phyloP scores from a whole-genome alignment of 1,284 basidiomycete genomes.

The Trametes sp. region DNA sequence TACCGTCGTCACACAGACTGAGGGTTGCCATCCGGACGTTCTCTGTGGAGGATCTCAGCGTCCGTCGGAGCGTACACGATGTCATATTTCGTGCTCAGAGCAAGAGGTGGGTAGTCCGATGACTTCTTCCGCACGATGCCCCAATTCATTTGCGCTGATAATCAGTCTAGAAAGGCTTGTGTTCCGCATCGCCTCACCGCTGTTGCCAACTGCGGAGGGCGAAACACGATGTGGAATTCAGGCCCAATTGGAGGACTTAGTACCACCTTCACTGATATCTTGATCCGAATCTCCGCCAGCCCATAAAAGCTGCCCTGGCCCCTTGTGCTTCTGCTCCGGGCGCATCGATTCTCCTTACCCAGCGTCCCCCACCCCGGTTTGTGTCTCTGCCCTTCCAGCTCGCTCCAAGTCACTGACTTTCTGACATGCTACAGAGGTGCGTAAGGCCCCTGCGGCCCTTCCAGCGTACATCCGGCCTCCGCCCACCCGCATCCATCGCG shows the following conservation, averaged over 20 bases:
- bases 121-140: conserved; percentile 6
- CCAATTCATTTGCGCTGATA: conserved; percentile 18
- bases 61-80: not conserved
- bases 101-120: conserved; percentile 15
- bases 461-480: conserved; percentile 72
- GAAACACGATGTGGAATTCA: conserved; percentile 2
- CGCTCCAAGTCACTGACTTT: not conserved
- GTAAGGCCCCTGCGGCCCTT: conserved; percentile 47
- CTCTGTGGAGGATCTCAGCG: not conserved
- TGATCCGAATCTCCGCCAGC: conserved; percentile 38
- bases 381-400: conserved; percentile 20
- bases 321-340: conserved; percentile 22
- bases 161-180: conserved; percentile 9
- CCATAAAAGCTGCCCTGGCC: conserved; percentile 27
- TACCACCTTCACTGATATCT: conserved; percentile 30
- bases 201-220: conserved; percentile 17
- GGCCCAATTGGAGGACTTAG: conserved; percentile 10
- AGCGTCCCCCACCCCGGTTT: conserved; percentile 30
- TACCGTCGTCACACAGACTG: not conserved
- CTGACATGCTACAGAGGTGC: conserved; percentile 10
- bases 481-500: conserved; percentile 73
- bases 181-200: conserved; percentile 5
- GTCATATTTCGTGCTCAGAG: not conserved
- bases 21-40: not conserved
- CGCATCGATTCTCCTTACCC: conserved; percentile 31